phyloP scores from a whole-genome alignment of 2,329 filamentous ascomycete species.

The Nemania sp. region DNA sequence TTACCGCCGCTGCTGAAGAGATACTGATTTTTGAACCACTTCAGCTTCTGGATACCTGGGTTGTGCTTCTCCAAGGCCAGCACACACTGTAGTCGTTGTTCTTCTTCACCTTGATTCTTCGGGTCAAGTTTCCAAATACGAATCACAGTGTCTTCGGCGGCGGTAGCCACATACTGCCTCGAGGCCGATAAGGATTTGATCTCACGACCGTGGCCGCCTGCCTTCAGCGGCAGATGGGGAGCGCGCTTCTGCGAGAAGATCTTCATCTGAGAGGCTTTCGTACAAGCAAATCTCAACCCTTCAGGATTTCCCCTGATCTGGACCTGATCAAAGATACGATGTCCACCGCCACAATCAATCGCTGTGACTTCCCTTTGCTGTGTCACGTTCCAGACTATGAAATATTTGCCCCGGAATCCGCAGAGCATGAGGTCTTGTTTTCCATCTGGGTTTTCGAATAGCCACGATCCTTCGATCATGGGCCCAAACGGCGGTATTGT shows the following conservation, averaged over 20 bases:
- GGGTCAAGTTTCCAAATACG: constrained; percentile 65
- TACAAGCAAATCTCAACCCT: constrained; percentile 68
- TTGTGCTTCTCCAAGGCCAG: constrained; percentile 76
- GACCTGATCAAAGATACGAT: constrained; percentile 69
- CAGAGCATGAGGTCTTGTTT: constrained; percentile 67
- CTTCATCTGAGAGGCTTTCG: constrained; percentile 62
- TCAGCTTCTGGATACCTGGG: constrained; percentile 79
- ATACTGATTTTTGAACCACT: constrained; percentile 71
- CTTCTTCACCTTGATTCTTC: constrained; percentile 15
- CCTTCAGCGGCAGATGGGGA: constrained; percentile 56
- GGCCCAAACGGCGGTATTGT: constrained; percentile 72
- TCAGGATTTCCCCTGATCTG: constrained; percentile 36
- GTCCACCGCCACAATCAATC: constrained; percentile 82
- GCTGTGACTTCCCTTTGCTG: constrained; percentile 68
- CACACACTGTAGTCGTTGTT: constrained; percentile 49
- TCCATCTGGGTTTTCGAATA: constrained; percentile 43
- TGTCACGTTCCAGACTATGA: constrained; percentile 80
- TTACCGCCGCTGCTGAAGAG: constrained; percentile 86
- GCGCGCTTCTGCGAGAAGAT: constrained; percentile 49
- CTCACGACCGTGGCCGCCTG: constrained; percentile 83
- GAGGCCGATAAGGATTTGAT: constrained; percentile 60
- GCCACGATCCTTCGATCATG: constrained; percentile 73
- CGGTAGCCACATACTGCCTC: constrained; percentile 61
- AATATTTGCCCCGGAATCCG: constrained; percentile 79
- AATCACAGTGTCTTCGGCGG: constrained; percentile 72